Conservation (phyloP, 129 eudicot species). For the Chrysanthemum lavandulifolium region DNA sequence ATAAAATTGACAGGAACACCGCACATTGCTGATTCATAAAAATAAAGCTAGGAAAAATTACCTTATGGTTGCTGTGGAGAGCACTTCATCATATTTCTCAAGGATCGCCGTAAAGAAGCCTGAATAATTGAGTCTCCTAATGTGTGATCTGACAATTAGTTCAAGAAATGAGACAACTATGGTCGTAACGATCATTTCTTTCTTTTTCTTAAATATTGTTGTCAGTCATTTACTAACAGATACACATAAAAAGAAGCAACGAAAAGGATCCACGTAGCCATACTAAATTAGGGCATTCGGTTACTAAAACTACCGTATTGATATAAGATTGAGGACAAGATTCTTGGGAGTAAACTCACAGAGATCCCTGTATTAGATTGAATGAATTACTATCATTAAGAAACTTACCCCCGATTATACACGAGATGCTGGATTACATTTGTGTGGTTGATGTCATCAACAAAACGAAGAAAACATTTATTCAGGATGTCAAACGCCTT, state of each 20-base stretch:
- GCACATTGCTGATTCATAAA: background rate
- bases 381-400: background rate
- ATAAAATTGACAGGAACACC: background rate
- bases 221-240: background rate
- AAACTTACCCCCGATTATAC: background rate
- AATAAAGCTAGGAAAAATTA: conserved; percentile 5
- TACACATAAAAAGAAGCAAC: background rate
- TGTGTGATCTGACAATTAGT: conserved; percentile 59
- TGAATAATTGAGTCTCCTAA: conserved; percentile 62
- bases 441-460: background rate
- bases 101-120: conserved; percentile 63
- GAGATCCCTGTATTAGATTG: background rate
- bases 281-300: no score
- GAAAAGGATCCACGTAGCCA: no score
- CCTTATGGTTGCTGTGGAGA: conserved; percentile 79
- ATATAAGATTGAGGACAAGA: no score
- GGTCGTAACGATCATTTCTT: background rate
- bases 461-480: background rate
- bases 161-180: background rate
- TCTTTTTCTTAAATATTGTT: background rate
- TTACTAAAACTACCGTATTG: no score
- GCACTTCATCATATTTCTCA: conserved; percentile 71
- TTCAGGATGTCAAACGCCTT: background rate
- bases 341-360: no score
- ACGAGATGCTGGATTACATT: background rate